phyloP scores from a whole-genome alignment of 768 basidiomycete species.

The Naganishia kalamii region DNA sequence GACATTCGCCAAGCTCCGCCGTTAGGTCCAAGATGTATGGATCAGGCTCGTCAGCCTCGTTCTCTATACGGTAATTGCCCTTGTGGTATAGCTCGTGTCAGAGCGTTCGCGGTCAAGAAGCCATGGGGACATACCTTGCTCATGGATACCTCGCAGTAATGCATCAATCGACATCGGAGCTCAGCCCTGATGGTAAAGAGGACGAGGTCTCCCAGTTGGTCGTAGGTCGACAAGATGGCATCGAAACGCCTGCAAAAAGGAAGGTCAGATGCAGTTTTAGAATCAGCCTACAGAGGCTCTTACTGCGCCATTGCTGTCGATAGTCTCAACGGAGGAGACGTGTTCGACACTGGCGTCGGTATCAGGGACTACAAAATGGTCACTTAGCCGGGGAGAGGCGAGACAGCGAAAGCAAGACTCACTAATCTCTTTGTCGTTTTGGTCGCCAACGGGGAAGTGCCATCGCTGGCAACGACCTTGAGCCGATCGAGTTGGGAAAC shows the following conservation, averaged over 20 bases:
- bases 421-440: not conserved
- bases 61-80: conserved; percentile 77
- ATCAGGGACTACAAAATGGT: not conserved
- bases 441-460: conserved; percentile 17
- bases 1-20: conserved; percentile 65
- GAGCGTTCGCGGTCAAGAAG: not conserved
- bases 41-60: conserved; percentile 85
- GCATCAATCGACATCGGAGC: conserved; percentile 72
- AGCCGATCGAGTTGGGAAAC: conserved; percentile 63
- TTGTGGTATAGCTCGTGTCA: conserved; percentile 40
- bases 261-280: not conserved
- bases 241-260: conserved; percentile 67
- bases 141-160: conserved; percentile 73
- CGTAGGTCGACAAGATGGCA: conserved; percentile 80
- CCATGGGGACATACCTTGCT: conserved; percentile 55
- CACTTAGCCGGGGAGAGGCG: not conserved
- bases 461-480: conserved; percentile 58
- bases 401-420: not conserved
- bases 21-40: conserved; percentile 81
- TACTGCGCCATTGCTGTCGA: conserved; percentile 85
- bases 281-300: conserved; percentile 40
- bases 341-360: not conserved
- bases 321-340: conserved; percentile 41
- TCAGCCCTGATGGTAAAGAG: conserved; percentile 82
- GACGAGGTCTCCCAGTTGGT: conserved; percentile 78